These are phyloP conservation scores for Silene coronaria DNA, from an alignment of 179 eudicot genomes.

Conservation along the genomic window DNA sequence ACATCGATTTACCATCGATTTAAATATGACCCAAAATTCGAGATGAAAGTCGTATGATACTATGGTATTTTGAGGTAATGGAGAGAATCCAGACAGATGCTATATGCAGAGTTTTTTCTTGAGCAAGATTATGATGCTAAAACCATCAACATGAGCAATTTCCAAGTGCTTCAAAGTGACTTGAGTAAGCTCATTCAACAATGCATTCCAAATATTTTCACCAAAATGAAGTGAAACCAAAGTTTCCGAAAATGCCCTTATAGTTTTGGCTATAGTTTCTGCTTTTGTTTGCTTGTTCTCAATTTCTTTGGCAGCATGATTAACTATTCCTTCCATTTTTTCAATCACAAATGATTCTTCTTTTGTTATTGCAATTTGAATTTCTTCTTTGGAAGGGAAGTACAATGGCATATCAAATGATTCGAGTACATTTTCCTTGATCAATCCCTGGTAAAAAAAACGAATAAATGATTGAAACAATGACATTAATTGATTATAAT, in stretches of 20 bases:
- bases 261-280: slow-evolving; percentile 12
- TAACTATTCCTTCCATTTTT: slow-evolving; percentile 6
- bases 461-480: too few species aligned
- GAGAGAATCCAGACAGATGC: too few species aligned
- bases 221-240: slow-evolving; percentile 25
- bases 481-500: too few species aligned
- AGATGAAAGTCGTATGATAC: too few species aligned
- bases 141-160: slow-evolving; percentile 1
- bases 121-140: slow-evolving; percentile 17
- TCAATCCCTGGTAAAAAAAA: slow-evolving; percentile 20
- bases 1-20: too few species aligned
- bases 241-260: slow-evolving; percentile 26
- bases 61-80: too few species aligned
- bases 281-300: slow-evolving; percentile 15
- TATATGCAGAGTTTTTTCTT: background rate
- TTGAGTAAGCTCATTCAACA: slow-evolving; percentile 8
- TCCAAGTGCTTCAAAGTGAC: background rate
- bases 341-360: slow-evolving; percentile 30
- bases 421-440: slow-evolving; percentile 27
- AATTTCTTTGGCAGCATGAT: slow-evolving; percentile 18
- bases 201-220: background rate
- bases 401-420: slow-evolving; percentile 21
- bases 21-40: too few species aligned
- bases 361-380: slow-evolving; percentile 8
- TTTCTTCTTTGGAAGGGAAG: slow-evolving; percentile 20